phyloP scores from a whole-genome alignment of 352 stramenopile genomes.

The Phytopythium ostracodes region DNA sequence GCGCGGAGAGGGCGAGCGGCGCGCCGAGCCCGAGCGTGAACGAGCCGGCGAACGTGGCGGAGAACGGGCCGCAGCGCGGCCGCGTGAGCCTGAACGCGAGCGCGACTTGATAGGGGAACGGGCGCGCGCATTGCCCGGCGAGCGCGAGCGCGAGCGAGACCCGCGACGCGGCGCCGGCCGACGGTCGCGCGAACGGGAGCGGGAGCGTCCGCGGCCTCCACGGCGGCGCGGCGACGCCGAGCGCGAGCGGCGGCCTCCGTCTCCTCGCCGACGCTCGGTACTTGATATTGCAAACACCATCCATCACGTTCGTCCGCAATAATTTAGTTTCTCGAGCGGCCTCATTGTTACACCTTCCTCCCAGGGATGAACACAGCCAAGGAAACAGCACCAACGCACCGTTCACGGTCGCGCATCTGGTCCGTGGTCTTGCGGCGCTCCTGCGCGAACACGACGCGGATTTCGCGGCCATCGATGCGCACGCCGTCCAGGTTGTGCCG shows the following conservation, averaged over 20 bases:
- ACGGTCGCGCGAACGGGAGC: constrained; percentile 46
- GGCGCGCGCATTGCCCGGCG: neutral
- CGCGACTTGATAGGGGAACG: constrained; percentile 46
- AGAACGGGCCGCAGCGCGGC: constrained; percentile 38
- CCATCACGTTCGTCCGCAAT: neutral
- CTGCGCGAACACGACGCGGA: constrained; percentile 96
- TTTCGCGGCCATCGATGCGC: constrained; percentile 89
- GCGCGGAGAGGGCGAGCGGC: constrained; percentile 28
- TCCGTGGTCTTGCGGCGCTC: constrained; percentile 94
- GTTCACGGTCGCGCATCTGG: constrained; percentile 91
- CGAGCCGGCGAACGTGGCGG: constrained; percentile 23
- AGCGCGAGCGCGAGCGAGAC: constrained; percentile 26
- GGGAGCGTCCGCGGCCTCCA: constrained; percentile 26
- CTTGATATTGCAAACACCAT: neutral
- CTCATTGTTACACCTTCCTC: neutral
- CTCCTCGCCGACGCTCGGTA: neutral
- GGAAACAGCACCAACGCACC: constrained; percentile 19
- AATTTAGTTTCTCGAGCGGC: neutral
- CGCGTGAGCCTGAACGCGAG: constrained; percentile 35
- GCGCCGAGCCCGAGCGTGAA: constrained; percentile 29
- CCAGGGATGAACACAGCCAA: neutral
- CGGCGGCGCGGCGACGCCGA: constrained; percentile 30
- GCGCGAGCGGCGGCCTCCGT: constrained; percentile 10
- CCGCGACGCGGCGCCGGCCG: constrained; percentile 13
- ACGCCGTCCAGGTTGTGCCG: constrained; percentile 90